phyloP scores from a whole-genome alignment of 1,284 basidiomycete species.

The Gymnopus androsaceus region DNA sequence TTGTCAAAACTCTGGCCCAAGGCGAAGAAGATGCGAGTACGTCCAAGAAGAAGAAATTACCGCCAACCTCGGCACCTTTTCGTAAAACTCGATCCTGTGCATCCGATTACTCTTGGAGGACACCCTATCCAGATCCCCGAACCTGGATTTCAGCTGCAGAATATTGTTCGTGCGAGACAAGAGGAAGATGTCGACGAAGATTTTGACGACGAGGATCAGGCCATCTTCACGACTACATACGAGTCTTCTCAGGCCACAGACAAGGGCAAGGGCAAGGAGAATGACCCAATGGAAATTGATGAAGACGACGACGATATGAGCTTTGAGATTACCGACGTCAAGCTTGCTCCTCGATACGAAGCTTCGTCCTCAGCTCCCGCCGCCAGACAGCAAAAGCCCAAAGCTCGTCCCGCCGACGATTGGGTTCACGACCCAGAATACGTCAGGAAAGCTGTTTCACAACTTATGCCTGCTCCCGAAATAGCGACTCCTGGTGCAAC shows the following conservation, averaged over 20 bases:
- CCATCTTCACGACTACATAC: constrained; percentile 39
- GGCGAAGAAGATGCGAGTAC: background rate
- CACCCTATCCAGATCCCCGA: constrained; percentile 52
- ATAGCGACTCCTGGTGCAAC: constrained; percentile 52
- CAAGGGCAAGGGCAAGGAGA: constrained; percentile 2
- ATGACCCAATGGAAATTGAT: constrained; percentile 20
- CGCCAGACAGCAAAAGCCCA: constrained; percentile 9
- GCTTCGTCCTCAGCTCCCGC: background rate
- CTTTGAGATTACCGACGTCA: background rate
- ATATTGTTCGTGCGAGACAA: constrained; percentile 42
- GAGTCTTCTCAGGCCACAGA: background rate
- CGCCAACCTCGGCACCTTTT: constrained; percentile 19
- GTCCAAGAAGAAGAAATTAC: constrained; percentile 13
- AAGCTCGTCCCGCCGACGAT: constrained; percentile 36
- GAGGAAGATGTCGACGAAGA: constrained; percentile 42
- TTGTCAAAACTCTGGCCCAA: constrained; percentile 42
- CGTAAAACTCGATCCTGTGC: constrained; percentile 44
- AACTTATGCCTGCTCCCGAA: constrained; percentile 54
- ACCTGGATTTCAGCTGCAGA: constrained; percentile 50
- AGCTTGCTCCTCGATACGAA: background rate
- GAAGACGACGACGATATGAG: constrained; percentile 23
- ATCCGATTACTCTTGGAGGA: constrained; percentile 32
- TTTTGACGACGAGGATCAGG: constrained; percentile 51
- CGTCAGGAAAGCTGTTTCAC: constrained; percentile 42
- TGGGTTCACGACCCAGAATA: constrained; percentile 58